Base-by-base conservation (phyloP, 805 yeast genomes). In the Diddensiella transvaalensis region DNA sequence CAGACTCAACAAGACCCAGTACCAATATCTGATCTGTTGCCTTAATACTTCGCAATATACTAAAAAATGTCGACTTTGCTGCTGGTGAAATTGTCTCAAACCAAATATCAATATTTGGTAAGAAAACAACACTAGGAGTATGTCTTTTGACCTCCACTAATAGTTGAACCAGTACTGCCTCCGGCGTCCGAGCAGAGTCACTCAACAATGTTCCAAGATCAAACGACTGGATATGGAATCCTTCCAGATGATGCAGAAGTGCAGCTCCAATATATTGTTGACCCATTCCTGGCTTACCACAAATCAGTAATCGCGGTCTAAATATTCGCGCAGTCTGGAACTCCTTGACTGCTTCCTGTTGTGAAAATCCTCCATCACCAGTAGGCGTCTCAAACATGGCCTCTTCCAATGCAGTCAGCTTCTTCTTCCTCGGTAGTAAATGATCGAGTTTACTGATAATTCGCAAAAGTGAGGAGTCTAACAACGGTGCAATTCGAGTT, bases 101-200 rank as follows among this genome's bases (percentile, higher is more conserved):
- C 89, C 96, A 88, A 6, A 82, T 76, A 49, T 88, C 88, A 44
- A 88, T 69, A 60, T 85, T 85, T 2, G 98, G 96, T 44, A 93
- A 78, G 62, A 78, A 85, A 2, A 93, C 69, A 13, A 93, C 83
- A 5, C 96, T 78, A 0, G 98, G 99, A 50, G 85, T 85, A 54
- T 91, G 95, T 60, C 95, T 78, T 54, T 86, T 78, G 3, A 95
- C 93, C 66, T 93, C 99, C 19, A 85, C 73, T 59, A 93, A 83
- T 36, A 85, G 75, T 61, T 87, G 96, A 23, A 91, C 86, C 18
- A 89, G 75, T 0, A 85, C 76, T 60, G 87, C 84, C 63, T 93
- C 99, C 1, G 91, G 82, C 0, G 95, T 79, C 58, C 87, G 72
- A 0, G 88, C 79, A 4, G 91, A 73, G 58, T 91, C 97, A 11